phyloP scores from a whole-genome alignment of 2,329 filamentous ascomycete species.

The Trichoderma aggressivum region DNA sequence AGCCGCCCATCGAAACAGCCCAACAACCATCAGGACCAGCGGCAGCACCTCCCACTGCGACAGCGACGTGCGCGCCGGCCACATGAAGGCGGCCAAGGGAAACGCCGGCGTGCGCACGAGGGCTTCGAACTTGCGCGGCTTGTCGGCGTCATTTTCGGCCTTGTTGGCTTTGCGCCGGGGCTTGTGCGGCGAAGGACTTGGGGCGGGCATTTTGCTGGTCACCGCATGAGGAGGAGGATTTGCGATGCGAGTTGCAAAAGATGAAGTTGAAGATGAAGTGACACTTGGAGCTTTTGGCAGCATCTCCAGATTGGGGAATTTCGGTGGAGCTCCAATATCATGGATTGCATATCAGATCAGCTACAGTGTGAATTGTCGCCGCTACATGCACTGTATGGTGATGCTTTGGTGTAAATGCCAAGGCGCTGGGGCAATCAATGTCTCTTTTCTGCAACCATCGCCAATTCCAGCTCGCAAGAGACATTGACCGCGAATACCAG shows the following conservation, averaged over 20 bases:
- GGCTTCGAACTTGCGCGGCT: conserved; percentile 38
- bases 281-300: conserved; percentile 15
- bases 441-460: not conserved
- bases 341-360: not conserved
- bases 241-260: not conserved
- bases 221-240: conserved; percentile 19
- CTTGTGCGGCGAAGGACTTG: conserved; percentile 55
- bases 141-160: conserved; percentile 40
- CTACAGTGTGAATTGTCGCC: not conserved
- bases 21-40: conserved; percentile 82
- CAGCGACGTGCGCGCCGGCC: conserved; percentile 77
- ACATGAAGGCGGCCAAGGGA: conserved; percentile 88
- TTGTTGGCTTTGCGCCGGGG: conserved; percentile 57
- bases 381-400: conserved; percentile 23
- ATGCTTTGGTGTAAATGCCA: conserved; percentile 21
- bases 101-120: conserved; percentile 67
- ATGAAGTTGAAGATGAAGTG: not conserved
- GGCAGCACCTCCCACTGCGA: conserved; percentile 94
- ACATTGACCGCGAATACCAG: not conserved
- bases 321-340: conserved; percentile 22
- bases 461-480: not conserved
- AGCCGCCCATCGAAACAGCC: conserved; percentile 88
- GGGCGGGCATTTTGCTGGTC: conserved; percentile 43
- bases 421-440: not conserved
- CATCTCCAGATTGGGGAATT: conserved; percentile 20